These are phyloP conservation scores for Hortiboletus campestris DNA, from an alignment of 768 basidiomycete genomes.

Conservation along the genomic window DNA sequence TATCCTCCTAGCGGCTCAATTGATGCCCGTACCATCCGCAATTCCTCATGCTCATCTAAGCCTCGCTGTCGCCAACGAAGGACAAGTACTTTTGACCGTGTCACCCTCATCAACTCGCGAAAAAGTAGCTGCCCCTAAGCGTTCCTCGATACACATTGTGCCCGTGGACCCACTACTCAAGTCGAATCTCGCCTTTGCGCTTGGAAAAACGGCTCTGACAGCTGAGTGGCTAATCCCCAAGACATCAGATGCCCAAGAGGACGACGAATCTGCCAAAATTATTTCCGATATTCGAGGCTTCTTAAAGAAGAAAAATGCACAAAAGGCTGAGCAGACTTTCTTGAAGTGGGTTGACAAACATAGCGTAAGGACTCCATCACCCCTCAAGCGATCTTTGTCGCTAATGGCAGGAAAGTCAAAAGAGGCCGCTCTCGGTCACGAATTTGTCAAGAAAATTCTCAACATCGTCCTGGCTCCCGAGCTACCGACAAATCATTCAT, in stretches of 20 bases:
- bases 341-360: conserved; percentile 55
- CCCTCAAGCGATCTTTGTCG: neutral
- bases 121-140: conserved; percentile 18
- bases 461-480: conserved; percentile 47
- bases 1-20: conserved; percentile 55
- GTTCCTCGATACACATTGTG: conserved; percentile 57
- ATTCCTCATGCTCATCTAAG: conserved; percentile 30
- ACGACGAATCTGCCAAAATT: conserved; percentile 29
- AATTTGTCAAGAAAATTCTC: conserved; percentile 61
- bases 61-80: conserved; percentile 36
- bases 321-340: conserved; percentile 58
- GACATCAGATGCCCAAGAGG: conserved; percentile 11
- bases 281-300: conserved; percentile 38
- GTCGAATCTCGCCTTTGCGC: conserved; percentile 63
- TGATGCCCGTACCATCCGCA: conserved; percentile 48
- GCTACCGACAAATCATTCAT: conserved; percentile 36
- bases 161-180: conserved; percentile 51
- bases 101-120: conserved; percentile 32
- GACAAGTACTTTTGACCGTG: conserved; percentile 53
- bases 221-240: conserved; percentile 43
- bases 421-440: conserved; percentile 35
- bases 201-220: conserved; percentile 50
- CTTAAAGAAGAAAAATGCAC: conserved; percentile 43
- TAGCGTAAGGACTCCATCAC: conserved; percentile 15
- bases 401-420: conserved; percentile 16